These are phyloP conservation scores for Haematococcus lacustris DNA, from an alignment of 139 green algal genomes.

Conservation along the genomic window DNA sequence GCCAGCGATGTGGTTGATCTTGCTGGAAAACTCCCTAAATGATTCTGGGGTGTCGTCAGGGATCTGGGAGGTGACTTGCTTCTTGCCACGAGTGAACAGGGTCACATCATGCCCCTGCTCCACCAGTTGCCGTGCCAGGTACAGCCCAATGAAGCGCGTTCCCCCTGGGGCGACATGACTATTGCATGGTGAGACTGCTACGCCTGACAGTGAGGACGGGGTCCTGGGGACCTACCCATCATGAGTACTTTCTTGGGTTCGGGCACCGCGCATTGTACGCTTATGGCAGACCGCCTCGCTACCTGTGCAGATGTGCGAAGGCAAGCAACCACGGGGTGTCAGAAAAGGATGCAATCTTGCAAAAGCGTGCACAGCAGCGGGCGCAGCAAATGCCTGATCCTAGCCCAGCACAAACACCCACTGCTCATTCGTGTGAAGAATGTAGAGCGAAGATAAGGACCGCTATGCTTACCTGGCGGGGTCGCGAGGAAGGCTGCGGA, in stretches of 20 bases:
- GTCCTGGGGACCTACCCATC: too few relatives aligned
- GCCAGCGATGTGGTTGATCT: conserved; percentile 84
- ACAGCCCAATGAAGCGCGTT: conserved; percentile 95
- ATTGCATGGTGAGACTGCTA: too few relatives aligned
- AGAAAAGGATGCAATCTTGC: too few relatives aligned
- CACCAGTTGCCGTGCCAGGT: conserved; percentile 85
- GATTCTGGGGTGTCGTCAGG: conserved; percentile 79
- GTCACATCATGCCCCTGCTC: conserved; percentile 87
- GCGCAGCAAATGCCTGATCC: too few relatives aligned
- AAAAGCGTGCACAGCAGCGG: too few relatives aligned
- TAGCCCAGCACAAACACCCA: too few relatives aligned
- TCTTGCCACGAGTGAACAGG: conserved; percentile 91
- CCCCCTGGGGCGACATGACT: conserved; percentile 72
- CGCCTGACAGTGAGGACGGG: too few relatives aligned
- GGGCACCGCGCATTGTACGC: conserved; percentile 6
- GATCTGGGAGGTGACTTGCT: conserved; percentile 74
- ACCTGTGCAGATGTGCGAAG: conserved; percentile 3
- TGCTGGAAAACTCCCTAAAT: conserved; percentile 61
- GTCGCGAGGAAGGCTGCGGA: too few relatives aligned
- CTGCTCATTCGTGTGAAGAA: too few relatives aligned
- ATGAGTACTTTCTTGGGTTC: conserved; percentile 81
- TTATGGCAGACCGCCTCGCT: neutral
- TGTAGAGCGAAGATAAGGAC: too few relatives aligned
- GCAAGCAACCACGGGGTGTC: too few relatives aligned
- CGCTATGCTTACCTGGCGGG: too few relatives aligned